Evolutionary conservation across 129 eudicot genomes (phyloP), one percentile per base, ranked within the genome.

Genomic region (Tagetes erecta): DNA sequence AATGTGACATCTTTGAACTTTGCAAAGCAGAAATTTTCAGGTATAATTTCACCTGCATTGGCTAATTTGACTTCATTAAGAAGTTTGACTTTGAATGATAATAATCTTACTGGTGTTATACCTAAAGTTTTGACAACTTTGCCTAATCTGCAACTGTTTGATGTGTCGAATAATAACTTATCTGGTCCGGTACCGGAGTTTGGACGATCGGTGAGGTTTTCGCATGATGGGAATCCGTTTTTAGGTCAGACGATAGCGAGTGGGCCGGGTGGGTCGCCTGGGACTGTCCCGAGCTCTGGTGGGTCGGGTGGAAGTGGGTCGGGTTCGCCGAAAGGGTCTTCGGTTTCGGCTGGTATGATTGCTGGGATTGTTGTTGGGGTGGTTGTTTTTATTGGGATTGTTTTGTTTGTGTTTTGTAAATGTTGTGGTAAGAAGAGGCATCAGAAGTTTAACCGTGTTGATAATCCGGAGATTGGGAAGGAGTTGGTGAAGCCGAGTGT

Each of bases 11-110:
- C 38, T 55, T 82, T 89, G 4, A 86, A 64, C 64, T 58, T 86
- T 1, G 79, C 68, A 3, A 86, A 58, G 8, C 80, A 20, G 64
- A 65, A 71, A 0, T 77, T 84, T 72, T 46, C 71, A 2, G 96
- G 96, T 60, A 84, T 81, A 0, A 89, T 86, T 78, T 86, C 96
- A 1, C 89, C 96, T 0, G 87, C 87, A 2, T 82, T 89, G 40
- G 84, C 80, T 0, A 84, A 84, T 46, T 74, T 86, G 74, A 74
- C 89, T 0, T 66, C 83, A 6, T 70, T 86, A 60, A 58, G 73
- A 37, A 85, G 70, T 52, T 30, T 89, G 75, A 37, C 72, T 1
- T 53, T 89, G 68, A 86, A 70, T 76, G 89, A 84, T 67, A 86
- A 89, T 64, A 82, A 80, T 70, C 78, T 89, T 7, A 78, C 76